Evolutionary conservation across 208 protist genomes (phyloP), one percentile per base, ranked within the genome.

Genomic region (Leishmania lainsoni): DNA sequence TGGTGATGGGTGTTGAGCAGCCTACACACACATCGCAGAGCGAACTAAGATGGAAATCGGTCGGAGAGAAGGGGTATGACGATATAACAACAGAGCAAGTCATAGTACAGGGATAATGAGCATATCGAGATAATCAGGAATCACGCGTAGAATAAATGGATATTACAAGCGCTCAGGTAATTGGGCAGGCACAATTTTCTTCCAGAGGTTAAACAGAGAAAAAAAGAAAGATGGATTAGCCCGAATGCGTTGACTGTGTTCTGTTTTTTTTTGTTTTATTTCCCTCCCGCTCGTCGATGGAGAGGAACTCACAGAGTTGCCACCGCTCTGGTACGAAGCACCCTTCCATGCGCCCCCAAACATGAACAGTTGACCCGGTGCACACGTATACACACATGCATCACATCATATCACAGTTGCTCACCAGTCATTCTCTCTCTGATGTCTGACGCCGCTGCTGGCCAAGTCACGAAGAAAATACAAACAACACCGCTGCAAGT

Each of bases 401-500:
- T 35, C 26, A 35, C 26, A 73, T 73, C 45, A 45, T 4, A 45
- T 45, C 42, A 45, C 42, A 73, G 48, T 10, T 29, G 10, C 16
- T 32, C 45, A 73, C 69, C 26, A 32, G 10, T 14, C 5, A 4
- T 32, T 26, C 39, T 17, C 20, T 54, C n/a, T 49, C 70, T 32
- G 12, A 26, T 61, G 29, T 39, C 5, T 56, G 29, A 45, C 42
- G 72, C 51, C n/a, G 51, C 51, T 42, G 1, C 48, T 52, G 26
- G 39, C 5, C 17, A 26, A 14, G 39, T 80, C 49, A 80, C 17
- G 83, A 29, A 70, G 65, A 58, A 56, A 87, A 80, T 0, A 80
- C 51, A 76, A 75, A 71, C 26, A 54, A 71, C 9, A 72, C 80
- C 29, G 78, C 84, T 0, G 61, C 76, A 17, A 86, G 59, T 49